Evolutionary conservation across 345 rosid species (phyloP).

Genomic region (Turritis glabra): DNA sequence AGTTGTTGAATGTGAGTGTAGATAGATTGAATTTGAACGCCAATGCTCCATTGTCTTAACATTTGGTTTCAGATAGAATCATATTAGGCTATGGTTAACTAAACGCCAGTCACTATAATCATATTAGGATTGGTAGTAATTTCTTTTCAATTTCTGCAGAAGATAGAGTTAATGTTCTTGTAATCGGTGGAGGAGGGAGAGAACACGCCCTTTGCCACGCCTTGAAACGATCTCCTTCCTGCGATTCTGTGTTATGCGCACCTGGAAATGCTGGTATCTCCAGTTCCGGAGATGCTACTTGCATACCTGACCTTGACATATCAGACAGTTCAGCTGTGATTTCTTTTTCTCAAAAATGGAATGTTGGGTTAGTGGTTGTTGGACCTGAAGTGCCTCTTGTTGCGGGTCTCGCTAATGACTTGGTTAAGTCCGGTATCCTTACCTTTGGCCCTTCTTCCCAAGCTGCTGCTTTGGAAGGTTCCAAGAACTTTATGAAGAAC

Average conservation of each 20-base stretch:
- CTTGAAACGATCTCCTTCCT: conserved; percentile 70
- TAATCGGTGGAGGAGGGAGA: conserved; percentile 97
- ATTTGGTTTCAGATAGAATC: not conserved
- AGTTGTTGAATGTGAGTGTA: not conserved
- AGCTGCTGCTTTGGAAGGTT: conserved; percentile 98
- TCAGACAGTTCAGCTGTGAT: conserved; percentile 67
- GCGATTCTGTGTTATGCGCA: conserved; percentile 78
- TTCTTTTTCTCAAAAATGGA: conserved; percentile 61
- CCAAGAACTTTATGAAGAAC: conserved; percentile 90
- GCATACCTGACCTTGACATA: conserved; percentile 69
- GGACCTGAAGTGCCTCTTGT: conserved; percentile 98
- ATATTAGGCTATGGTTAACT: not conserved
- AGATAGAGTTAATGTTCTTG: conserved; percentile 72
- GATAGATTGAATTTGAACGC: not conserved
- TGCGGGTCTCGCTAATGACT: conserved; percentile 80
- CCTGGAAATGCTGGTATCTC: conserved; percentile 95
- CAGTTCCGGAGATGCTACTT: conserved; percentile 75
- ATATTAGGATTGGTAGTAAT: not conserved
- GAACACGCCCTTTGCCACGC: conserved; percentile 93
- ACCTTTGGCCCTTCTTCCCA: conserved; percentile 92
- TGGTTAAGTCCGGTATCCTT: conserved; percentile 66
- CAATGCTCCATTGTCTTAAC: not conserved
- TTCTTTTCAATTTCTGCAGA: conserved; percentile 38
- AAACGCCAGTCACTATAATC: not conserved
- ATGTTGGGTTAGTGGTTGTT: conserved; percentile 78